Evolutionary conservation across 192 early-diverging fungal species (phyloP).

Genomic region (Haplosporangium gracile): DNA sequence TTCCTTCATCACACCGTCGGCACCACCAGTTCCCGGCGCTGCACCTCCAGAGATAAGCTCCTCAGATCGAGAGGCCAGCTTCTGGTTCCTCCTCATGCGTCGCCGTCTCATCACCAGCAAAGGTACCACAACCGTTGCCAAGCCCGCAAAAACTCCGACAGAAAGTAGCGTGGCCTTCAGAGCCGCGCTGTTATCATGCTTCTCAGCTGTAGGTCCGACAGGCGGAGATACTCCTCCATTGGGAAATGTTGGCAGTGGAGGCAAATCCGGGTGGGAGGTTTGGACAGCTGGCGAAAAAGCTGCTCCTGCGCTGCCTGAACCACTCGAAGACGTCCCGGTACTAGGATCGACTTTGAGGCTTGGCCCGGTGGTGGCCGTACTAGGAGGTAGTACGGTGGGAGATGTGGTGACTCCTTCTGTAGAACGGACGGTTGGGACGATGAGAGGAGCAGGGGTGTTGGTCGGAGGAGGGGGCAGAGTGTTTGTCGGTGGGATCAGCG

Average conservation of each 20-base stretch:
- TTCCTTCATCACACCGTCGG: constrained; percentile 32
- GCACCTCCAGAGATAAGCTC: not conserved
- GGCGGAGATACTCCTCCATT: not conserved
- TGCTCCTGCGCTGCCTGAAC: not conserved
- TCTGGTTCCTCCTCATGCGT: constrained; percentile 6
- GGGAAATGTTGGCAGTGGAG: not conserved
- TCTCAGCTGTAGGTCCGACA: not conserved
- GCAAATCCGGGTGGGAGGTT: not conserved
- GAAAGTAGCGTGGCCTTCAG: constrained; percentile 12
- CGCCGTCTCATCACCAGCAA: constrained; percentile 29
- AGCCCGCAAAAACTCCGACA: constrained; percentile 8
- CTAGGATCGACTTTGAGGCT: not conserved
- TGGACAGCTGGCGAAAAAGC: not conserved
- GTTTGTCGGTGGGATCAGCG: not conserved
- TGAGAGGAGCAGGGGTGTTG: not conserved
- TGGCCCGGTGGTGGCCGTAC: not conserved
- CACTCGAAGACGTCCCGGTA: not conserved
- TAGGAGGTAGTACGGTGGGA: no score
- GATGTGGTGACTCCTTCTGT: not conserved
- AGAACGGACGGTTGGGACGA: not conserved
- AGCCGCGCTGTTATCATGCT: not conserved
- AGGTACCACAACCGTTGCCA: constrained; percentile 20
- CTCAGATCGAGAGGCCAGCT: not conserved
- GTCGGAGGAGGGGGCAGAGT: not conserved
- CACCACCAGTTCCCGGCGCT: not conserved